Percentiles rank a stretch among this genome's conserved stretches.
Evolutionary conservation across 2,329 filamentous ascomycete genomes (phyloP).

Genomic region (Bipolaris zeicola): DNA sequence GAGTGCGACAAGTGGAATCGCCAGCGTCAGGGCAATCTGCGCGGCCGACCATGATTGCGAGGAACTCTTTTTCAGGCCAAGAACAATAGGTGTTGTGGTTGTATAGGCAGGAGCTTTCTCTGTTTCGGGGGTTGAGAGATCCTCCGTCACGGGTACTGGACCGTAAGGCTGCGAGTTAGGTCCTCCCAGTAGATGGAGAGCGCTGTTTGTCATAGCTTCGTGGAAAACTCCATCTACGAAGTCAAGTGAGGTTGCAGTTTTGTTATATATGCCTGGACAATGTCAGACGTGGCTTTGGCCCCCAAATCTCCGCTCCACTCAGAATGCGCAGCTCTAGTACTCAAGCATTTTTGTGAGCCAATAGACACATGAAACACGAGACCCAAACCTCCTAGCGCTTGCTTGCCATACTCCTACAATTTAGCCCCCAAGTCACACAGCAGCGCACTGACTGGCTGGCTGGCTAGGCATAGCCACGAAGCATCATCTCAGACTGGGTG

Average conservation of each 20-base stretch:
- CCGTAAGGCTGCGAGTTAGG: slow-evolving; percentile 1
- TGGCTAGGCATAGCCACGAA: background rate
- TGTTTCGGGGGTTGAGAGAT: background rate
- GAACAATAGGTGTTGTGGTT: background rate
- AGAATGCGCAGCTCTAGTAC: background rate
- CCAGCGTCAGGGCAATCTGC: background rate
- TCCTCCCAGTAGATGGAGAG: background rate
- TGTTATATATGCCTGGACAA: background rate
- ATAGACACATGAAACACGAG: background rate
- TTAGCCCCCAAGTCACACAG: background rate
- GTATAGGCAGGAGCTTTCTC: background rate
- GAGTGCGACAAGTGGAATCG: slow-evolving; percentile 2
- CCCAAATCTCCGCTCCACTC: background rate
- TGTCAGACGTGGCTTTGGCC: background rate
- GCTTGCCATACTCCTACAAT: background rate
- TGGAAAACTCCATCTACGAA: background rate
- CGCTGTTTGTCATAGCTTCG: background rate
- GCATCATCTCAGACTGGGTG: background rate
- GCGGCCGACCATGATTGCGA: slow-evolving; percentile 4
- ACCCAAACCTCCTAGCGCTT: background rate
- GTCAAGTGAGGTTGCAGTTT: background rate
- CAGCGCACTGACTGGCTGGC: background rate
- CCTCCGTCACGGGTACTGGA: background rate
- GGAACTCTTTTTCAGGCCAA: background rate
- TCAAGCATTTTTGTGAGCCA: background rate